Conservation (phyloP, 495 filamentous ascomycete species). For the Penicillium manginii region DNA sequence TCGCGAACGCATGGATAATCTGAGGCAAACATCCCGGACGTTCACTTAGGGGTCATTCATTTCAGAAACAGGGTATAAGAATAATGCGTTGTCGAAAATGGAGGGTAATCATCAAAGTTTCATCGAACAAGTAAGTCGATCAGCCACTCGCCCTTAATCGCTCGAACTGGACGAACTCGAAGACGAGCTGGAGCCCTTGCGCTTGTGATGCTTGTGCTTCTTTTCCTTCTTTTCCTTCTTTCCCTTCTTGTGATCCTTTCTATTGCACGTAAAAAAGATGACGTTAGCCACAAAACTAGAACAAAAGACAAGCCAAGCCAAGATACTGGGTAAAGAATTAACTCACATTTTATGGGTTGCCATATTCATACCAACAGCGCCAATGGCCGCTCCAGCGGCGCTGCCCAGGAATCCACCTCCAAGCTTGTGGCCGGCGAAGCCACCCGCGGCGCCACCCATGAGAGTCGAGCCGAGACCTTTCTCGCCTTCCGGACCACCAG, state of each 20-base stretch:
- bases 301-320: not conserved
- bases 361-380: slow-evolving; percentile 48
- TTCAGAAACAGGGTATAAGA: not conserved
- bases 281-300: slow-evolving; percentile 1
- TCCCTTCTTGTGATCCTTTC: slow-evolving; percentile 32
- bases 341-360: slow-evolving; percentile 42
- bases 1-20: too few species aligned
- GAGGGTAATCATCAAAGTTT: not conserved
- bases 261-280: not conserved
- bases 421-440: slow-evolving; percentile 46
- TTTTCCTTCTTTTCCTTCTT: slow-evolving; percentile 36
- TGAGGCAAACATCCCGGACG: not conserved
- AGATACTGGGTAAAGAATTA: not conserved
- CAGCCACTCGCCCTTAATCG: slow-evolving; percentile 6
- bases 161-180: slow-evolving; percentile 32
- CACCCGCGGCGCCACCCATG: slow-evolving; percentile 47
- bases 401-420: slow-evolving; percentile 46
- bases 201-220: slow-evolving; percentile 34
- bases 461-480: slow-evolving; percentile 49
- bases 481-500: slow-evolving; percentile 35
- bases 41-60: not conserved
- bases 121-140: not conserved
- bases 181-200: slow-evolving; percentile 32
- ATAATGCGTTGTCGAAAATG: not conserved
- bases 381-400: slow-evolving; percentile 46